Percentiles rank a stretch among this genome's conserved stretches.
Conservation (phyloP, 495 filamentous ascomycete genomes). For the Xylaria nigripes region DNA sequence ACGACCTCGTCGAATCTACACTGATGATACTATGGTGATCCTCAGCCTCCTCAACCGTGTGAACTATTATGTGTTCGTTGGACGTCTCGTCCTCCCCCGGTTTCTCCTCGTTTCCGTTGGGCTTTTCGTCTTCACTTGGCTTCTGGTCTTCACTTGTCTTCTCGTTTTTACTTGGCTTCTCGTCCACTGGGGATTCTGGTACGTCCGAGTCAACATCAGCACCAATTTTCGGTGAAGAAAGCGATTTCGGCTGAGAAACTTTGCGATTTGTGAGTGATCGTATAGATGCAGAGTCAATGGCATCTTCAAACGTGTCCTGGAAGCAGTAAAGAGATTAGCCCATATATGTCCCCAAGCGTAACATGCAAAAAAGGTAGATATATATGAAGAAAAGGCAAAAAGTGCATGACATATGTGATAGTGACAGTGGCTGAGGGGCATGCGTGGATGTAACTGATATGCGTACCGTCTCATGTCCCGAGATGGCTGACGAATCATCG, state of each 20-base stretch:
- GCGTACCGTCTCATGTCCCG: conserved; percentile 36
- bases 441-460: background rate
- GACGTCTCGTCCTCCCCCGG: no score
- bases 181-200: conserved; percentile 19
- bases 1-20: conserved; percentile 50
- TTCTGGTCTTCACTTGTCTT: background rate
- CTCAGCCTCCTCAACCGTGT: conserved; percentile 7
- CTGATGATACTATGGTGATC: conserved; percentile 25
- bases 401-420: background rate
- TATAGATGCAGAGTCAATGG: conserved; percentile 49
- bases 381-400: background rate
- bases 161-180: conserved; percentile 12
- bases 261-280: conserved; percentile 43
- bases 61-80: conserved; percentile 17
- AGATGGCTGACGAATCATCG: conserved; percentile 22
- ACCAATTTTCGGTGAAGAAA: conserved; percentile 17
- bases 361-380: background rate
- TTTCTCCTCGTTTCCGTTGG: background rate
- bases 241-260: conserved; percentile 36
- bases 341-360: background rate
- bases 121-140: background rate
- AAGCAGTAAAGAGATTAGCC: conserved; percentile 13
- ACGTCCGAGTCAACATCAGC: conserved; percentile 9
- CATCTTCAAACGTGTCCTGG: conserved; percentile 75
- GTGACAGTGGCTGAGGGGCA: conserved; percentile 1